Evolutionary conservation across 2,329 filamentous ascomycete genomes (phyloP).

Genomic region (Calonectria hongkongensis): DNA sequence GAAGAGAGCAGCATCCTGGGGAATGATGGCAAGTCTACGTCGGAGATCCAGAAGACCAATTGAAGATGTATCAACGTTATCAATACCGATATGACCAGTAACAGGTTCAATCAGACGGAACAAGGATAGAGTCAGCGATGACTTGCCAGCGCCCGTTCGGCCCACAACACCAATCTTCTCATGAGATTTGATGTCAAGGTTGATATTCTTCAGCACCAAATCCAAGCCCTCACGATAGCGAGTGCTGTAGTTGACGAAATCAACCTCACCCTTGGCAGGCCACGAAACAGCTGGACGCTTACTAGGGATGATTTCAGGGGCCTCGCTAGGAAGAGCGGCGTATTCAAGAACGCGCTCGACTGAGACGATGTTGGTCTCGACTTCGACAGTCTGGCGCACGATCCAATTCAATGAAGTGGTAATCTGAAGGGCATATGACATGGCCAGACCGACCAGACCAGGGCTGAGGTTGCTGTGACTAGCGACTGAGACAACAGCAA

Average conservation of each 20-base stretch:
- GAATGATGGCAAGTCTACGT: conserved; percentile 94
- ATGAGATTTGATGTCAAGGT: conserved; percentile 92
- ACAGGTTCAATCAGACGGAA: conserved; percentile 96
- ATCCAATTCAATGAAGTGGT: conserved; percentile 99
- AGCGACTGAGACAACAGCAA: conserved; percentile 87
- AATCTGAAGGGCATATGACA: conserved; percentile 98
- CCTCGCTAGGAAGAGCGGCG: conserved; percentile 91
- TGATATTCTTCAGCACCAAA: conserved; percentile 94
- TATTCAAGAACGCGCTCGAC: conserved; percentile 99
- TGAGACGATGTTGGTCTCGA: conserved; percentile 99
- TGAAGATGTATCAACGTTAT: conserved; percentile 89
- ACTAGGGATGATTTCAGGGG: conserved; percentile 93
- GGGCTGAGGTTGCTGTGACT: conserved; percentile 77
- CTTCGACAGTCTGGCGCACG: conserved; percentile 97
- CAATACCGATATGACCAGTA: conserved; percentile 90
- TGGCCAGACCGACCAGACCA: conserved; percentile 91
- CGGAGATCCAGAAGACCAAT: conserved; percentile 94
- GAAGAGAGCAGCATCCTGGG: conserved; percentile 97
- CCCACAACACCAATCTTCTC: conserved; percentile 99
- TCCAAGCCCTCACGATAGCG: conserved; percentile 93
- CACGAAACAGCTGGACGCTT: conserved; percentile 91
- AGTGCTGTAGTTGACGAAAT: conserved; percentile 95
- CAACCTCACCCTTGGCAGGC: conserved; percentile 91
- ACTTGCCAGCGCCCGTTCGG: conserved; percentile 96
- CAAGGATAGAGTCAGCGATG: conserved; percentile 91